Base-by-base conservation (phyloP, 805 yeast species). In the Candida maltosa region DNA sequence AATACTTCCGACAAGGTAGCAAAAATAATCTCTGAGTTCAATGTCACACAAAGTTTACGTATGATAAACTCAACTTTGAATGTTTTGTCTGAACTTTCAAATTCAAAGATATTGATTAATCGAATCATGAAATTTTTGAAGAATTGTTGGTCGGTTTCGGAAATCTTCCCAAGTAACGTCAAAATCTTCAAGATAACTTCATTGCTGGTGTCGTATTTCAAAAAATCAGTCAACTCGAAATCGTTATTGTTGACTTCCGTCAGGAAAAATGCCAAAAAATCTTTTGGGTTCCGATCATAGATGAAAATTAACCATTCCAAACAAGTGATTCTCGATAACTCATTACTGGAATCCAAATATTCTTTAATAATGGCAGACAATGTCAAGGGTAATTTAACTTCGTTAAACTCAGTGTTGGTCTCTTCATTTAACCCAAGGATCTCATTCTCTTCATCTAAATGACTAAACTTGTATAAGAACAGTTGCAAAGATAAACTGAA, bases 301-400 rank as follows among this genome's bases (percentile, higher is more conserved):
- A 93, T 68, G 72, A 87, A 77, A 11, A 80, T 78, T 21, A 93
- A 66, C 98, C 98, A 93, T 44, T 89, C 95, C 23, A 93, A 63
- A 16, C 93, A 81, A 0, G 94, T 87, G 22, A 87, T 71, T 39
- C 93, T 73, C 0, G 96, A 84, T 19, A 80, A 78, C 41, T 87
- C 95, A 46, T 85, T 81, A 35, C 54, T 38, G 7, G 26, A 9
- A 29, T 54, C 55, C 16, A 64, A 51, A 37, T 65, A 63, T 52
- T 88, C 95, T 26, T 78, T 54, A 3, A 87, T 80, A 37, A 91
- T 68, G 4, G 83, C 80, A 39, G 80, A 79, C 26, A 88, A 78
- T 1, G 87, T 79, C 5, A 83, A 49, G 6, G 54, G 52, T 37
- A 67, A 51, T 26, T 65, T 58, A 26, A 59, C 48, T 42, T 67